Base-by-base conservation (phyloP, 768 basidiomycete species). In the Xerocomellus amylosporus region DNA sequence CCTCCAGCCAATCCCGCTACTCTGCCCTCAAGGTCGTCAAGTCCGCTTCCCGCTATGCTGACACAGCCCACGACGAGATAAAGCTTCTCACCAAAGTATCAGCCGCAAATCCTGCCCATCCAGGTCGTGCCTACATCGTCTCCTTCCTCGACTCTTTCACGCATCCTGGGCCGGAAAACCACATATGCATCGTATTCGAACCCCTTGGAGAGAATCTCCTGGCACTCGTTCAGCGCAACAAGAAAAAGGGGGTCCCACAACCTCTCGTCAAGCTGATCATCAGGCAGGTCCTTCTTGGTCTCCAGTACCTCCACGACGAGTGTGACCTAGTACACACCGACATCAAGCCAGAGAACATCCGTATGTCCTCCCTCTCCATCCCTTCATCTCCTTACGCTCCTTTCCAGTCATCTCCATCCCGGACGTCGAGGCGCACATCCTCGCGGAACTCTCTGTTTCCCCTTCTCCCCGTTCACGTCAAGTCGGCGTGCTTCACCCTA, bases 31-130 rank as follows among this genome's bases (percentile, higher is more conserved):
- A 97, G 71, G 87, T 97, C 52, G 91, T 95, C 73, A 96, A 96
- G 74, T 96, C 94, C 28, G 95, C 93, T 20, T 84, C 86, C 22
- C 87, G 94, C 60, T 98, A 98, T 74, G 91, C 93, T 56, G 95
- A 98, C 70, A 98, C 96, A 5, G 96, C 96, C 28, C 83, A 88
- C 47, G 96, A 98, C 70, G 96, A 98, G 74, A 98, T 98, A 71
- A 91, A 93, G 69, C 82, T 98, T 33, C 81, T 94, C 38, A 82
- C 85, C 58, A 85, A 85, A 60, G 87, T 95, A 6, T 77, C 82
- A 49, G 78, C 82, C 19, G 79, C 82, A 69, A 87, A 83, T 66
- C 87, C 84, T n/a, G 66, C 75, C 2, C 93, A 96, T 67, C 83
- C 83, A 15, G 94, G 94, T 52, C 80, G 88, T 51, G 73, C 79